Base-by-base conservation (phyloP, 2,329 filamentous ascomycete genomes). In the Botrytis galanthina region DNA sequence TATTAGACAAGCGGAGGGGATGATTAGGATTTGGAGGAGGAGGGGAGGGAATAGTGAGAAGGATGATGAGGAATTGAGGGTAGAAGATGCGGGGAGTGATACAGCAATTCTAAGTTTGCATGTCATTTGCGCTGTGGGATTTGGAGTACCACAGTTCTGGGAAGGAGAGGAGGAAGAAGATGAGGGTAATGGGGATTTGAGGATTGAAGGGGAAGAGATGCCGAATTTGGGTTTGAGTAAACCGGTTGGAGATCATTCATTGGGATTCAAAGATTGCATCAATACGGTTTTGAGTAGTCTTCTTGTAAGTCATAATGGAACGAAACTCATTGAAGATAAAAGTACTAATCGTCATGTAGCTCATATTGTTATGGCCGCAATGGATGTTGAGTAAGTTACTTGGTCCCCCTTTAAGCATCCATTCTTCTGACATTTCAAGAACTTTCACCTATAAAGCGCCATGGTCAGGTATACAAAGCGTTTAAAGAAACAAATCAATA, bases 101-200 rank as follows among this genome's bases (percentile, higher is more conserved):
- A 83, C 85, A 1, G 87, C 87, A 83, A 84, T 84, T 66, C 80
- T 88, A 75, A 85, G 83, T 72, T 79, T 88, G 51, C 85, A 87
- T 78, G 84, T 88, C 60, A 88, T 88, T 75, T 87, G 85, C 77
- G 83, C 83, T 54, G 86, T 86, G 70, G 86, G 86, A 3, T 88
- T 88, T 78, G 86, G 80, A 4, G 77, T 80, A 4, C 75, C 74
- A 2, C 77, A 80, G n/a, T 35, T 77, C 1, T 81, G 80, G 80
- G 84, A 87, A 77, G 81, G 82, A 71, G 79, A 80, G 39, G 75
- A 74, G 9, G 71, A 66, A 29, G 63, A 37, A 32, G 39, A 26
- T 29, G 4, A 37, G 3, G 46, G 32, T 7, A 32, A 44, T n/a
- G 35, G 12, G 12, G 10, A 7, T 12, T n/a, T 18, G 22, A 66